These are phyloP conservation scores for Urostyla sp. DNA, from an alignment of 73 alveolate genomes.

Conservation along the genomic window DNA sequence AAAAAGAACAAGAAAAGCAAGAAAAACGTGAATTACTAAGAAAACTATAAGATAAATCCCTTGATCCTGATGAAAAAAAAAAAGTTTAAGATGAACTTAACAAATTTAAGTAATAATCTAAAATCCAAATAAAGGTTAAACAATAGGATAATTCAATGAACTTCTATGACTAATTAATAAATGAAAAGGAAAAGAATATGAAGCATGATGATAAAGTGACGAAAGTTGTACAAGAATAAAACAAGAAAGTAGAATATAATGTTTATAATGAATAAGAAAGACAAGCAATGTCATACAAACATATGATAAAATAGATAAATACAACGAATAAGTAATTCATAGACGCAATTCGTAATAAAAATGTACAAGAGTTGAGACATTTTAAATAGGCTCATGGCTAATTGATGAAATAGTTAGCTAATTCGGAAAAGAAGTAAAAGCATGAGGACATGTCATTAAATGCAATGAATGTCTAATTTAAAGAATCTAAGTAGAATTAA, in stretches of 20 bases:
- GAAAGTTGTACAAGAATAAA: not conserved
- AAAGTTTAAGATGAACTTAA: constrained; percentile 1
- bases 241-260: not conserved
- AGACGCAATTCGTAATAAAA: constrained; percentile 36
- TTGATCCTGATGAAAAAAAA: constrained; percentile 2
- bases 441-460: constrained; percentile 1
- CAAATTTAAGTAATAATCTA: not conserved
- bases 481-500: constrained; percentile 36
- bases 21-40: constrained; percentile 23
- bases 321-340: constrained; percentile 25
- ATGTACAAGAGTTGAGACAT: constrained; percentile 33
- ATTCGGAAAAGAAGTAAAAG: constrained; percentile 6
- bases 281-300: not conserved
- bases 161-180: constrained; percentile 36
- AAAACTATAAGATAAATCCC: constrained; percentile 6
- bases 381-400: constrained; percentile 25
- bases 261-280: not conserved
- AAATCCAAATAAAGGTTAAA: not conserved
- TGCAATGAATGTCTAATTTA: not conserved
- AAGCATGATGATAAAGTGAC: constrained; percentile 18
- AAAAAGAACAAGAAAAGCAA: constrained; percentile 33
- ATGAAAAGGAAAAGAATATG: not conserved
- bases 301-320: constrained; percentile 16
- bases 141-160: not conserved
- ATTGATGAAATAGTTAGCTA: constrained; percentile 21